Base-by-base conservation (phyloP, 192 early-diverging fungal species). In the Coemansia sp. region DNA sequence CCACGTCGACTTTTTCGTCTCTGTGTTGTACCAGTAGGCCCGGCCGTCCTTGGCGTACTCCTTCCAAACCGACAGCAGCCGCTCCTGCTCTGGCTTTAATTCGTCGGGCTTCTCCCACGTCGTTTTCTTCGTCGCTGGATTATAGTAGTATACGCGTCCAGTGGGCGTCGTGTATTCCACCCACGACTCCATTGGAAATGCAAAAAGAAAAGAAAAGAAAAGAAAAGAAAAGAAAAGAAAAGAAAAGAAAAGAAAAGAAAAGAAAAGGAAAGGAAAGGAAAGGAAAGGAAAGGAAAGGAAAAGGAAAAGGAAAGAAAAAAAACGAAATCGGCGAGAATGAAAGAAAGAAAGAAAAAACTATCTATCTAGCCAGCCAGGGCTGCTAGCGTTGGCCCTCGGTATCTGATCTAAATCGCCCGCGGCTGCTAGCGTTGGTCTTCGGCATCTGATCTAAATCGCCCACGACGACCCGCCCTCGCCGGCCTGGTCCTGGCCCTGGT, bases 31-130 rank as follows among this genome's bases (percentile, higher is more conserved):
- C 70, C 94, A 98, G 71, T 98, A 98, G 48, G 89, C 86, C 8
- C 90, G 88, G 5, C 88, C 87, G 38, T 91, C 90, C 13, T 89
- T 87, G 0, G 89, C 85, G 63, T 91, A 94, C 71, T 94, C 93
- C 68, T 94, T 95, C 95, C 95, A 97, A n/a, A 78, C 79, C 5
- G 82, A 76, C 9, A 69, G 59, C 9, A 69, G 59, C 35, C 59
- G 68, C 71, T 91, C 91, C 65, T 87, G 89, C 18, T 87, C 85
- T 2, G 94, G 91, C 72, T 93, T 92, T 5, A 96, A 79, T 66
- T 91, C 94, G 60, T 94, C 89, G 16, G 96, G 96, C 73, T 96
- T 97, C 55, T 99, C 92, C 96, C 96, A 99, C 1, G 86, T 88
- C 31, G 89, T 95, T 56, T 84, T 80, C 61, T 87, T 86, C 16